Evolutionary conservation across 805 yeast species (phyloP), one percentile per base, ranked within the genome.

Genomic region (Candida piceae): DNA sequence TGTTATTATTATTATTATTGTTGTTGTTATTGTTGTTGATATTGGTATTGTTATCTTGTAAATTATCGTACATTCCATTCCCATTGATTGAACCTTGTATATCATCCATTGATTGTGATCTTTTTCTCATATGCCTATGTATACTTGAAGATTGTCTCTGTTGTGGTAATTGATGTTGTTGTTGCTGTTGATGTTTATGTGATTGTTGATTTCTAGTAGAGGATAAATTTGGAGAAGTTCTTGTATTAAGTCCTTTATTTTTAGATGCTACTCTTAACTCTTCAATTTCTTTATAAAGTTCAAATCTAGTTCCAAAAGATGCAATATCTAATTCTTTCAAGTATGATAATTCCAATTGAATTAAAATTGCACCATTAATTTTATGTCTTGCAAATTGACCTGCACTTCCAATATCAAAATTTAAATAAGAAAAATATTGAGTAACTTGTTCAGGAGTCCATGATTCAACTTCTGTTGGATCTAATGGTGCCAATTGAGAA

Each of bases 271-370:
- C 53, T 41, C 69, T 69, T 49, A 83, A 64, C 25, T 78, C 74
- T 57, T 86, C 95, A 50, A 93, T 90, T 56, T 86, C 95, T 55
- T 87, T 88, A 60, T 78, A 80, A 32, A 93, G 76, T 58, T 89
- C 96, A 61, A 88, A 93, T 45, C 99, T 73, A 0, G 96, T 89
- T 19, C 99, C 99, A 64, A 93, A 93, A 4, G 95, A 84, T 33
- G 77, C 71, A 35, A 93, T 90, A 39, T 89, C 98, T 40, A 93
- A 67, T 60, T 93, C 99, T 57, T 90, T 93, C 52, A 93, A 70
- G 52, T 84, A 84, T 1, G 86, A 73, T 43, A 90, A 69, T 52
- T 90, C 97, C 44, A 93, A 69, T 60, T 89, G 94, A 36, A 93
- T 67, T 31, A 93, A 62, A 36, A 93, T 90, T 5, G 77, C 66